Conservation (phyloP, 75 land plant species). For the Cunninghamia lanceolata region DNA sequence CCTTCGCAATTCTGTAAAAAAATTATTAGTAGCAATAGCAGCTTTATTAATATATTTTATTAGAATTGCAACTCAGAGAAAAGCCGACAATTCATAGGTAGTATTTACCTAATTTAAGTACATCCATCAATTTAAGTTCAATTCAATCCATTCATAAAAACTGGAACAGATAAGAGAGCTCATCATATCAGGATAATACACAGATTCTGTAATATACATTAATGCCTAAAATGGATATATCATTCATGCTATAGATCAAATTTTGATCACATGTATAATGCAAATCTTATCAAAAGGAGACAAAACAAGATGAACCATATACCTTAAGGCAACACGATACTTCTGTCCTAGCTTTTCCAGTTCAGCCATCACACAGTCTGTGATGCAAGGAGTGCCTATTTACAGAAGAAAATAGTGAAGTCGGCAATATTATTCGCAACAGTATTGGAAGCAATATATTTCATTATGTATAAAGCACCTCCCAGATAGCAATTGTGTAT, state of each 20-base stretch:
- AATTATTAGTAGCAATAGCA: not conserved
- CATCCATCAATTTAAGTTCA: not conserved
- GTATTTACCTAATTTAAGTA: not conserved
- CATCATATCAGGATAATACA: not conserved
- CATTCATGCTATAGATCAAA: not conserved
- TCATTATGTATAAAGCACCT: not conserved
- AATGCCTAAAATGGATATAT: not conserved
- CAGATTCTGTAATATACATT: not conserved
- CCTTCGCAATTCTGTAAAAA: conserved; percentile 84
- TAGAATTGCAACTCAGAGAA: not conserved
- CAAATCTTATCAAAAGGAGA: not conserved
- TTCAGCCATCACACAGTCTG: conserved; percentile 99
- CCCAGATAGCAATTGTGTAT: not conserved
- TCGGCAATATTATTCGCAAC: not conserved
- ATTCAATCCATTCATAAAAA: not conserved
- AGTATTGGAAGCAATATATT: not conserved
- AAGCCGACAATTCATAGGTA: not conserved
- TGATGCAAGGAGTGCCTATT: conserved; percentile 97
- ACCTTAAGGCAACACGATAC: conserved; percentile 97
- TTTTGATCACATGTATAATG: not conserved
- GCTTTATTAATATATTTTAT: not conserved
- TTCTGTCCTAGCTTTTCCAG: conserved; percentile 96
- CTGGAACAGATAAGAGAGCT: not conserved
- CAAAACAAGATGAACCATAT: conserved; percentile 10
- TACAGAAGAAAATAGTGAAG: conserved; percentile 3